A percentile compares a stretch with the other conserved stretches of the same genome.
Evolutionary conservation across 169 alveolate species (phyloP).

Genomic region (Plasmodium malariae): DNA sequence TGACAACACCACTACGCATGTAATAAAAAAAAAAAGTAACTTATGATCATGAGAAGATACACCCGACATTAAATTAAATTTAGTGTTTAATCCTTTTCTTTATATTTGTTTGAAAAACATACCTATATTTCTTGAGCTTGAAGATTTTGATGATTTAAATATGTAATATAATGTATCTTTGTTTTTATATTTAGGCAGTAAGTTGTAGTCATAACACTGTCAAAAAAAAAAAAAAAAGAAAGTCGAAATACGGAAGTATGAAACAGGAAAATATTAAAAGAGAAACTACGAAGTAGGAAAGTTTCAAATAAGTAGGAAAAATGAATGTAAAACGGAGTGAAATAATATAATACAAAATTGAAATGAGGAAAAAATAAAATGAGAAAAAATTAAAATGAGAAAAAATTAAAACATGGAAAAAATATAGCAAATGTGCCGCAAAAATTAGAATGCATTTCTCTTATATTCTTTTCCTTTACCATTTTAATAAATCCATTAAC

Average conservation of each 20-base stretch:
- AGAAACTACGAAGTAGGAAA: not conserved
- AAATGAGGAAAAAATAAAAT: no score
- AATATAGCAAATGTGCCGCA: not conserved
- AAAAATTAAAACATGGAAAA: no score
- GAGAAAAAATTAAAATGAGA: no score
- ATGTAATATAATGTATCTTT: slow-evolving; percentile 42
- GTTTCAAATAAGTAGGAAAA: not conserved
- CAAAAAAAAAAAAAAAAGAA: not conserved
- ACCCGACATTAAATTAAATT: not conserved
- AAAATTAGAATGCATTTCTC: not conserved
- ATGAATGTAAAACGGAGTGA: no score
- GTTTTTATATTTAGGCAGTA: slow-evolving; percentile 52
- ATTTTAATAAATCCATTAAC: slow-evolving; percentile 54
- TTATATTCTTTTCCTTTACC: slow-evolving; percentile 2
- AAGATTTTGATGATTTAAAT: slow-evolving; percentile 32
- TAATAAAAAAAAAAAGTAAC: no score
- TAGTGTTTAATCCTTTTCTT: not conserved
- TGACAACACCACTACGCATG: no score
- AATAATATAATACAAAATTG: no score
- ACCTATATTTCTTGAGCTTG: slow-evolving; percentile 44
- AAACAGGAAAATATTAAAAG: not conserved
- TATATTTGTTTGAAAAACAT: not conserved
- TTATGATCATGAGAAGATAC: not conserved
- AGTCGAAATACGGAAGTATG: not conserved
- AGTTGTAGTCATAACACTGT: slow-evolving; percentile 65